phyloP scores from a whole-genome alignment of 2,329 filamentous ascomycete genomes.

The Calonectria ilicicola region DNA sequence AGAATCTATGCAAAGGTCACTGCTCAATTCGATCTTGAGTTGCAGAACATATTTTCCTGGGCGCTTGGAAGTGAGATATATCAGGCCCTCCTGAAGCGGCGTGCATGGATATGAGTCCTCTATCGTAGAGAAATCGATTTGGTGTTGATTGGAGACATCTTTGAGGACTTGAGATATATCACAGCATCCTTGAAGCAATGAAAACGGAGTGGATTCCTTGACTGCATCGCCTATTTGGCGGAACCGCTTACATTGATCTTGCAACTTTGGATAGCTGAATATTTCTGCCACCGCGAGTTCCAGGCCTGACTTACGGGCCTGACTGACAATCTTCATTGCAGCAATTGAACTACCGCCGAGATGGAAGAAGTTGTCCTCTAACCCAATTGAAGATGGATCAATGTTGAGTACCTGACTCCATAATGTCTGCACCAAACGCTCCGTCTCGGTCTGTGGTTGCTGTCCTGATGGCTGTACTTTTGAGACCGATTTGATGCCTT shows the following conservation, averaged over 20 bases:
- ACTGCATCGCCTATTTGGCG: not conserved
- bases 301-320: slow-evolving; percentile 21
- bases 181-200: not conserved
- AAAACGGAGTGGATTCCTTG: not conserved
- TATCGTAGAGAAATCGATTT: slow-evolving; percentile 8
- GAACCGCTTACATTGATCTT: not conserved
- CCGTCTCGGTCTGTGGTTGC: slow-evolving; percentile 12
- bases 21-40: slow-evolving; percentile 24
- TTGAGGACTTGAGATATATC: not conserved
- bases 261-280: slow-evolving; percentile 13
- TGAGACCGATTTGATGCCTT: slow-evolving; percentile 52
- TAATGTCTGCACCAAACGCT: slow-evolving; percentile 45
- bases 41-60: slow-evolving; percentile 33
- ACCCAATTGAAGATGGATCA: slow-evolving; percentile 47
- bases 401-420: slow-evolving; percentile 54
- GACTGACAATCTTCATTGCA: slow-evolving; percentile 58
- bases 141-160: not conserved
- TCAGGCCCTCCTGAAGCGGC: slow-evolving; percentile 49
- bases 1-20: not conserved
- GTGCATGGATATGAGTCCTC: slow-evolving; percentile 51
- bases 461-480: not conserved
- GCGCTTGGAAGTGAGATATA: slow-evolving; percentile 42
- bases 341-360: slow-evolving; percentile 63
- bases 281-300: slow-evolving; percentile 25
- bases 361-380: slow-evolving; percentile 61